A percentile compares a stretch with the other conserved stretches of the same genome.
Conservation (phyloP, 306 rosid genomes). For the Datisca glomerata region DNA sequence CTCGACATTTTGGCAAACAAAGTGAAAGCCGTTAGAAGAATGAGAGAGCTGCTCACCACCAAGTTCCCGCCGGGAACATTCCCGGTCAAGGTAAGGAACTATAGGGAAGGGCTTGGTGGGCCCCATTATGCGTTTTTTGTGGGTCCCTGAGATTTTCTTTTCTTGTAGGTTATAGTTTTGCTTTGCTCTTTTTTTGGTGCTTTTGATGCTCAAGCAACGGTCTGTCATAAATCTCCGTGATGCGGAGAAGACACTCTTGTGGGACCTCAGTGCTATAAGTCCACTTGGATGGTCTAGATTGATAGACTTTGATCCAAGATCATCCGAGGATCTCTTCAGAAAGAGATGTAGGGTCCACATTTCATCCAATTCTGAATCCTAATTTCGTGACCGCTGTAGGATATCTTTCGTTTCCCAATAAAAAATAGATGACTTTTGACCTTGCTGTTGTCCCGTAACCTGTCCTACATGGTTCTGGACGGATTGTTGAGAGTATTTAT, state of each 20-base stretch:
- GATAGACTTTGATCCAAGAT: conserved; percentile 4
- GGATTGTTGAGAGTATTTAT: too few species aligned
- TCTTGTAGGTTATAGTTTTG: not conserved
- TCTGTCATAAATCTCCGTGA: conserved; percentile 12
- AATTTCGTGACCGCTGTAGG: too few species aligned
- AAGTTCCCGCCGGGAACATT: conserved; percentile 90
- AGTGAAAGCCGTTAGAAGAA: conserved; percentile 85
- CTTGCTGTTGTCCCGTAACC: too few species aligned
- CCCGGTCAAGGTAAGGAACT: conserved; percentile 79
- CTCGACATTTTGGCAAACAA: conserved; percentile 84
- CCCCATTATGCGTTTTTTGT: conserved; percentile 4
- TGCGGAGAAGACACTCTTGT: conserved; percentile 19
- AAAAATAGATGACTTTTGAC: too few species aligned
- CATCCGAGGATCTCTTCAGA: too few species aligned
- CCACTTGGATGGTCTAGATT: conserved; percentile 3
- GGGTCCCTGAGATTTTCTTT: conserved; percentile 7
- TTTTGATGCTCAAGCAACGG: conserved; percentile 25
- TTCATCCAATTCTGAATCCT: too few species aligned
- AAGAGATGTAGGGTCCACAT: too few species aligned
- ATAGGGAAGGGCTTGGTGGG: conserved; percentile 1
- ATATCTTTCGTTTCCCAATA: too few species aligned
- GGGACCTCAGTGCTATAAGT: conserved; percentile 14
- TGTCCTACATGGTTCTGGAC: too few species aligned
- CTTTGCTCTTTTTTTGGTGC: conserved; percentile 16
- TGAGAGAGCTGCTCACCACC: conserved; percentile 89